Percentiles rank a stretch among this genome's conserved stretches.
phyloP scores from a whole-genome alignment of 2,329 filamentous ascomycete species.

The Cladobotryum mycophilum region DNA sequence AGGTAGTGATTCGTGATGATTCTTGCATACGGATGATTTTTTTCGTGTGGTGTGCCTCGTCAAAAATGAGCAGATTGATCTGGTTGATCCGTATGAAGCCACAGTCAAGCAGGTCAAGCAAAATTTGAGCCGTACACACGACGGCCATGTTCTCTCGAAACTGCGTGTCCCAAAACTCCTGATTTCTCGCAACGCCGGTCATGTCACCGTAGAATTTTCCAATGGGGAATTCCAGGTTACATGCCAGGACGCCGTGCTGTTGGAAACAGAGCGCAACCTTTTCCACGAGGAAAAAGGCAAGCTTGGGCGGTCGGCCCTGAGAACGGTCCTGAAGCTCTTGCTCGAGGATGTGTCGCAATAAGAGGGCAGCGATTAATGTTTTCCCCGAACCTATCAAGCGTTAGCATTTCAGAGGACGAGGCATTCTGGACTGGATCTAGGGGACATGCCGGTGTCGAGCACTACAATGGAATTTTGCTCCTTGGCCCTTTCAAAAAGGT shows the following conservation, averaged over 20 bases:
- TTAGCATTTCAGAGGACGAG: neutral
- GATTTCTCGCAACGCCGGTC: conserved; percentile 33
- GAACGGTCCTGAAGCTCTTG: conserved; percentile 68
- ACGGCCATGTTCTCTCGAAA: conserved; percentile 68
- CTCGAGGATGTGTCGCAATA: conserved; percentile 70
- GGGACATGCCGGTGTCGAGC: conserved; percentile 66
- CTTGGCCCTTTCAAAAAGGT: conserved; percentile 85
- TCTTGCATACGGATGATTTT: conserved; percentile 85
- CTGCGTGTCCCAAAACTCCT: conserved; percentile 45
- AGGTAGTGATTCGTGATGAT: conserved; percentile 87
- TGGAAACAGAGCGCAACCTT: conserved; percentile 88
- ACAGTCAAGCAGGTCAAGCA: conserved; percentile 70
- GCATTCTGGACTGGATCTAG: neutral
- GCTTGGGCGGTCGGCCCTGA: conserved; percentile 51
- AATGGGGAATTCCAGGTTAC: conserved; percentile 72
- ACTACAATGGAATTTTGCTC: conserved; percentile 84
- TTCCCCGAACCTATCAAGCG: conserved; percentile 70
- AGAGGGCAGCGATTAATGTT: conserved; percentile 86
- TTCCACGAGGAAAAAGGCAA: conserved; percentile 85
- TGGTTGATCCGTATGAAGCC: conserved; percentile 73
- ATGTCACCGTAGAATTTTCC: conserved; percentile 70
- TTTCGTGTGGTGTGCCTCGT: conserved; percentile 95
- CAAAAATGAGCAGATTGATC: conserved; percentile 88
- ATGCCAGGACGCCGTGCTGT: conserved; percentile 73
- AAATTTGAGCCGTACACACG: conserved; percentile 86